Base-by-base conservation (phyloP, 129 eudicot genomes). In the Flaveria brownii region DNA sequence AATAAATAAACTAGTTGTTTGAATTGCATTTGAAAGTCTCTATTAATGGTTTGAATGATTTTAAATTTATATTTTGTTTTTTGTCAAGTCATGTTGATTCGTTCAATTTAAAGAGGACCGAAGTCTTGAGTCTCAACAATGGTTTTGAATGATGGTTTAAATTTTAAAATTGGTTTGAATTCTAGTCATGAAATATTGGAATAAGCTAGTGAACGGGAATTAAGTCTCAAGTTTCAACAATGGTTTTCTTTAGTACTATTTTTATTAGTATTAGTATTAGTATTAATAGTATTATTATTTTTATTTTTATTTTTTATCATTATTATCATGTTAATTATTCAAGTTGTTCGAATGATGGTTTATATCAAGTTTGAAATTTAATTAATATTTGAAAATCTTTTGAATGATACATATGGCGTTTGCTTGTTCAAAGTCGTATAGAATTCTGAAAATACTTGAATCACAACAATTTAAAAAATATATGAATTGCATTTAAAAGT, bases 1-100 rank as follows among this genome's bases (percentile, higher is more conserved):
- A 12, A 49, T 20, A 57, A 57, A 8, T 20, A 57, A 20, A 57
- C 41, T 36, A 36, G 5, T 57, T 59, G 65, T 59, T 22, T 22
- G 30, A 59, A 23, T 59, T 59, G 23, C 65, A 59, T 59, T 59
- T 59, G 65, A 59, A 59, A 59, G 36, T 59, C 10, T 22, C 33
- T 59, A 22, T 23, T 59, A 22, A 59, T 59, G 65, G 15, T 59
- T 59, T 22, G 65, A 23, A 59, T 9, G 28, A 25, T 10, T 55
- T 59, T 22, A n/a, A 11, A 49, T 0, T 20, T 4, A 6, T 55
- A 15, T 6, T 52, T 52, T 51, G 5, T 0, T 20, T 25, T 22
- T 20, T 20, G 15, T 59, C 65, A 20, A 9, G 33, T 25, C 28
- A 59, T 59, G 36, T 59, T 59, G 65, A 59, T 59, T 28, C 3